Conservation (phyloP, 345 rosid species). For the Theobroma cacao region DNA sequence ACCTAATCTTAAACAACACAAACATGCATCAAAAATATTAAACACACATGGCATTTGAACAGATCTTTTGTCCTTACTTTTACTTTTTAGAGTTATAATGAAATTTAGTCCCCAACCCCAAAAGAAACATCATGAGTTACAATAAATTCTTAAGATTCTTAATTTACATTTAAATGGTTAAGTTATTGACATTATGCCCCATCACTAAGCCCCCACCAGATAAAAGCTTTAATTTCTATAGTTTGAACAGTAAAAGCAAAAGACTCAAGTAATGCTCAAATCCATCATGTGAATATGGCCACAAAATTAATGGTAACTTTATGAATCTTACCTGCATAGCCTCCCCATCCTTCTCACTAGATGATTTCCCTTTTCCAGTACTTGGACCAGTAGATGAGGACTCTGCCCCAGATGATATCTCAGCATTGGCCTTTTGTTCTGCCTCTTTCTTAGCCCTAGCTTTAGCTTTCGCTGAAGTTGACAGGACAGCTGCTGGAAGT, state of each 20-base stretch:
- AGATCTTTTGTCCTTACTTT: background rate
- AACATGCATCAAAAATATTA: background rate
- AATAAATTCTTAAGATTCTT: background rate
- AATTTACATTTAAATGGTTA: background rate
- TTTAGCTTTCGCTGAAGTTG: slow-evolving; percentile 94
- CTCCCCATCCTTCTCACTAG: slow-evolving; percentile 75
- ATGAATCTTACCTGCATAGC: slow-evolving; percentile 79
- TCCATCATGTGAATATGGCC: background rate
- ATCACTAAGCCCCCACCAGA: background rate
- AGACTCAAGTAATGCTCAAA: background rate
- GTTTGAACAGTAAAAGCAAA: background rate
- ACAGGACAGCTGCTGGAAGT: slow-evolving; percentile 94
- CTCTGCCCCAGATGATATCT: slow-evolving; percentile 52
- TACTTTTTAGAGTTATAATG: background rate
- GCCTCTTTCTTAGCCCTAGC: slow-evolving; percentile 98
- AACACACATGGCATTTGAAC: background rate
- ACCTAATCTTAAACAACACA: background rate
- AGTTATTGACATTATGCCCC: background rate
- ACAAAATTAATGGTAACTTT: background rate
- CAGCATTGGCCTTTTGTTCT: slow-evolving; percentile 74
- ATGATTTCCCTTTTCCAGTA: slow-evolving; percentile 67
- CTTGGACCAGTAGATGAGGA: slow-evolving; percentile 36
- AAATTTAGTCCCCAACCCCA: background rate
- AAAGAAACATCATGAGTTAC: background rate
- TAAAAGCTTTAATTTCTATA: background rate